phyloP scores from a whole-genome alignment of 129 eudicot species.

The Daucus carota region DH1_v3.0 NC_030381.2:45451001-45451500 shows the following conservation, averaged over 20 bases:
- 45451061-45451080: neutral
- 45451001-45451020: too few species aligned
- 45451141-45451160: neutral
- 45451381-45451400: neutral
- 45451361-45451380: neutral
- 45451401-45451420: neutral
- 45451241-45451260: neutral
- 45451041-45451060: neutral
- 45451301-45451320: neutral
- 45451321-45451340: neutral
- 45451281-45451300: neutral
- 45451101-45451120: neutral
- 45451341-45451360: neutral
- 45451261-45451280: neutral
- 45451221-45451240: neutral
- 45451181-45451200: neutral
- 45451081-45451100: neutral
- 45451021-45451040: neutral
- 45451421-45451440: neutral
- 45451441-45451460: neutral
- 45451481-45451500: slow-evolving; percentile 83
- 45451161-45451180: neutral
- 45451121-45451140: neutral
- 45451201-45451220: neutral
- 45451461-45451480: neutral